phyloP scores from a whole-genome alignment of 352 stramenopile genomes.

The Pythium biforme region DNA sequence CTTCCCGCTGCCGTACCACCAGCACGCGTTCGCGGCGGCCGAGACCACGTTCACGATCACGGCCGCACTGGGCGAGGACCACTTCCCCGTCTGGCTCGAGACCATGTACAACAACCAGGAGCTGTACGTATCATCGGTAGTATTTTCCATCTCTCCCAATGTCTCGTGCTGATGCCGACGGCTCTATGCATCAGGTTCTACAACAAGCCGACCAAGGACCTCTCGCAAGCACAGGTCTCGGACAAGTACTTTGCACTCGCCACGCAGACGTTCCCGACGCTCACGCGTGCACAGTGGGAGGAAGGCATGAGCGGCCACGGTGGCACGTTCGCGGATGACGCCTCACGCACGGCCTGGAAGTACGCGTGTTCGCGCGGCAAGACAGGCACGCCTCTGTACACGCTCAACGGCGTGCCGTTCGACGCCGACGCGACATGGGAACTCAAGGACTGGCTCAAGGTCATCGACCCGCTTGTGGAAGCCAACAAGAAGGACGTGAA shows the following conservation, averaged over 20 bases:
- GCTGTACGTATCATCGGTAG: slow-evolving; percentile 20
- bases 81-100: slow-evolving; percentile 38
- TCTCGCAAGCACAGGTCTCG: slow-evolving; percentile 32
- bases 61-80: slow-evolving; percentile 29
- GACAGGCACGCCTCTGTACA: slow-evolving; percentile 38
- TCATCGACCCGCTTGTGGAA: slow-evolving; percentile 36
- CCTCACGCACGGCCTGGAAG: slow-evolving; percentile 34
- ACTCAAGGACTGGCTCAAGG: slow-evolving; percentile 34
- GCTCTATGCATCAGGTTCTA: slow-evolving; percentile 18
- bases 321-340: slow-evolving; percentile 30
- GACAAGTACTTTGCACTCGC: slow-evolving; percentile 31
- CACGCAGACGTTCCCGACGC: slow-evolving; percentile 34
- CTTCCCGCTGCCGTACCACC: slow-evolving; percentile 44
- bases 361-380: slow-evolving; percentile 40
- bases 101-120: slow-evolving; percentile 42
- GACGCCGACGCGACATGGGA: slow-evolving; percentile 33
- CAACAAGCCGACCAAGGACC: slow-evolving; percentile 36
- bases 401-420: slow-evolving; percentile 39
- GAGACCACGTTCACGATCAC: slow-evolving; percentile 38
- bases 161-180: not conserved
- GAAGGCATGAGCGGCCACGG: slow-evolving; percentile 36
- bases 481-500: slow-evolving; percentile 16
- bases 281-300: slow-evolving; percentile 31
- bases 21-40: slow-evolving; percentile 39
- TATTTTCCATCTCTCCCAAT: not conserved